These are phyloP conservation scores for Russula emetica DNA, from an alignment of 768 basidiomycete genomes.

Conservation along the genomic window DNA sequence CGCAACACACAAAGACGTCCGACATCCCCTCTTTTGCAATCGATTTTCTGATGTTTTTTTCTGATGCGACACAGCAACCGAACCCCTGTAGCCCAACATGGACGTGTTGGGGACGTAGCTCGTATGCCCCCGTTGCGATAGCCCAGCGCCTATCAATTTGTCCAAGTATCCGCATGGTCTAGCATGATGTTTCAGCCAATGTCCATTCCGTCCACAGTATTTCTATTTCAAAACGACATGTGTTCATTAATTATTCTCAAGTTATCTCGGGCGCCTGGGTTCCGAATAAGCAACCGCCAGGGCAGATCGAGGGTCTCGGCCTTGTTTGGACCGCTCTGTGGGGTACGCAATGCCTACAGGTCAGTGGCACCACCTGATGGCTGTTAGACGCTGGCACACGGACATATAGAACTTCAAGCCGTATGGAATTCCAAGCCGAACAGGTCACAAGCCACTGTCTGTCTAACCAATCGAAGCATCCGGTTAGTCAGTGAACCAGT, in stretches of 20 bases:
- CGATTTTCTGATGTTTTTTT: background rate
- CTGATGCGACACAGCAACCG: background rate
- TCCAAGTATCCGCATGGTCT: slow-evolving; percentile 3
- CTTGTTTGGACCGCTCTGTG: too few relatives aligned
- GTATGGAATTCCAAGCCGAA: slow-evolving; percentile 26
- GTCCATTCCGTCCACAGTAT: too few relatives aligned
- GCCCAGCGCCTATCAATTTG: slow-evolving; percentile 14
- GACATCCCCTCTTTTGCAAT: background rate
- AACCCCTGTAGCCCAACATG: slow-evolving; percentile 3
- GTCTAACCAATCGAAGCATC: background rate
- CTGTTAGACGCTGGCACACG: slow-evolving; percentile 9
- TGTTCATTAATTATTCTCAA: background rate
- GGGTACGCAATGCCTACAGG: slow-evolving; percentile 5
- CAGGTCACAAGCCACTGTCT: background rate
- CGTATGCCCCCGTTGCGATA: background rate
- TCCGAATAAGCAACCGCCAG: slow-evolving; percentile 11
- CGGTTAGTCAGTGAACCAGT: background rate
- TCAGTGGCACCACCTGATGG: slow-evolving; percentile 6
- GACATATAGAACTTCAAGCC: slow-evolving; percentile 26
- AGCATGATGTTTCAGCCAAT: background rate
- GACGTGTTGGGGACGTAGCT: background rate
- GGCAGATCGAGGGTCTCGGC: slow-evolving; percentile 14
- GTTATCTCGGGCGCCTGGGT: background rate
- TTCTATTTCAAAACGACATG: too few relatives aligned
- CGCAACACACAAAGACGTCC: background rate